phyloP scores from a whole-genome alignment of 2,329 filamentous ascomycete species.

The Talaromyces sp. region DNA sequence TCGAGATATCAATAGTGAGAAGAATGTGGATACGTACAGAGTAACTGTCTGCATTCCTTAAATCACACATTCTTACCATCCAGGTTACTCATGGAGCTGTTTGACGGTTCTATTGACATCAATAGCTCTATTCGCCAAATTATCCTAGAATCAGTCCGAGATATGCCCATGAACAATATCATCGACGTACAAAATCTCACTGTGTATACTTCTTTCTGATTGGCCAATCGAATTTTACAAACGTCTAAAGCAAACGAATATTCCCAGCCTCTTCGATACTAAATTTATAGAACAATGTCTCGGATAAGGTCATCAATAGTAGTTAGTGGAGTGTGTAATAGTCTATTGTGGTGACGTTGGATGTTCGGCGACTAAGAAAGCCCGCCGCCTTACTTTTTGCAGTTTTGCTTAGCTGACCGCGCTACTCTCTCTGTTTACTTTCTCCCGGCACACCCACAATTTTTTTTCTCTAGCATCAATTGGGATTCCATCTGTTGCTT shows the following conservation, averaged over 20 bases:
- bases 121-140: background rate
- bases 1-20: background rate
- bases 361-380: background rate
- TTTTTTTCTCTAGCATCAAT: background rate
- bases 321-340: background rate
- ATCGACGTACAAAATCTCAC: too few relatives aligned
- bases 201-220: background rate
- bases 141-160: background rate
- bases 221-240: background rate
- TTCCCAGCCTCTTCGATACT: background rate
- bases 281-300: background rate
- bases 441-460: background rate
- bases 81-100: background rate
- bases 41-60: background rate
- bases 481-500: conserved; percentile 5
- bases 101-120: background rate
- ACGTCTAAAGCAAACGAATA: background rate
- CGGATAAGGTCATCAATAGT: background rate
- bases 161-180: background rate
- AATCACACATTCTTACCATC: background rate
- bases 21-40: background rate
- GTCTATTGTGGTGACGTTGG: background rate
- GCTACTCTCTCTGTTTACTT: background rate
- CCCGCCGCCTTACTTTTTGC: background rate
- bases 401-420: background rate